Evolutionary conservation across 495 filamentous ascomycete species (phyloP), one percentile per base, ranked within the genome.

Genomic region (Aspergillus taichungensis): DNA sequence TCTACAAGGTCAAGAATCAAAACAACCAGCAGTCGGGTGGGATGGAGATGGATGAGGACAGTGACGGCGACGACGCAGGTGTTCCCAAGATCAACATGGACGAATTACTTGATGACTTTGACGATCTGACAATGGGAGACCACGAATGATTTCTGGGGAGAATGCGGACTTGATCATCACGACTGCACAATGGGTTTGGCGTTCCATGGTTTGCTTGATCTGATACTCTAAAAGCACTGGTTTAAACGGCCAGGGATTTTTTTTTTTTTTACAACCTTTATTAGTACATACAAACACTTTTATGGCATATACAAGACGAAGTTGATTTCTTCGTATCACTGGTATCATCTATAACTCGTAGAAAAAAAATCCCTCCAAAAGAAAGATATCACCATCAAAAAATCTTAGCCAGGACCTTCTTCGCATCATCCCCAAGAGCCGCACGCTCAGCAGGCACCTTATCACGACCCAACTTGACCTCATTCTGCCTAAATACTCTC

Each of bases 21-120:
- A 34, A 45, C n/a, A 40, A 45, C 13, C 43, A 30, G 74, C 65
- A 78, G 66, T 47, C 80, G 73, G 49, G 41, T 27, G 52, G 41
- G 1, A 59, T 54, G 42, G 63, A 83, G 73, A 81, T 81, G 50
- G 80, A 75, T 37, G 83, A 87, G 54, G 76, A 75, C 27, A 75
- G 69, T 12, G 71, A 67, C 27, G 68, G 76, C 40, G 85, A 76
- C 24, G 85, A 82, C n/a, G 83, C 82, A 28, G 84, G 80, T 14
- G 76, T 74, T 28, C 88, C 88, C 8, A 72, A 82, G 62, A 82
- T 94, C 56, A 74, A 78, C 57, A 80, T 94, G 80, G 80, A 92
- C 24, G 85, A 94, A 62, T 57, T 94, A 53, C 73, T 94, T 49
- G 88, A 94, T 67, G 88, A 92, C 63, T 90, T 94, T 72, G 86